Evolutionary conservation across 768 basidiomycete species (phyloP).

Genomic region (Hygrocybe coccinea): DNA sequence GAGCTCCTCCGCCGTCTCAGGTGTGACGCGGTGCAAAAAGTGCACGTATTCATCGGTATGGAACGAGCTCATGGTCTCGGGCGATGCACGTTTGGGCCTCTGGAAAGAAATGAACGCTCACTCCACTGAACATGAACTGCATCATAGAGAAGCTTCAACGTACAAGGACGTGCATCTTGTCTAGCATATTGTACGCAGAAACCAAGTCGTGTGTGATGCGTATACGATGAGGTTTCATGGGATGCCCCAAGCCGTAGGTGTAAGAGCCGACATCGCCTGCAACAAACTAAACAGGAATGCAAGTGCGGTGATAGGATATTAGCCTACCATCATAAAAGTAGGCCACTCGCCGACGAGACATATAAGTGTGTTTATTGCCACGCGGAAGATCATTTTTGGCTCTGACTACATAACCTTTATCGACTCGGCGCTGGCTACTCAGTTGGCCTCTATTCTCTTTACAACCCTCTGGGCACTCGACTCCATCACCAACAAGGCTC

Average conservation of each 20-base stretch:
- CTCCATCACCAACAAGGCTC: no score
- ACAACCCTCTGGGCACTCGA: no score
- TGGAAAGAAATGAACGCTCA: constrained; percentile 25
- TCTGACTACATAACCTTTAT: no score
- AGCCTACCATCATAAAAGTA: constrained; percentile 77
- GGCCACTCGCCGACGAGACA: constrained; percentile 71
- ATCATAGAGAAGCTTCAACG: constrained; percentile 23
- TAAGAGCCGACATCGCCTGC: constrained; percentile 66
- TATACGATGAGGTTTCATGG: constrained; percentile 96
- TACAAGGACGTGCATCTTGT: constrained; percentile 89
- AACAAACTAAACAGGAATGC: constrained; percentile 2
- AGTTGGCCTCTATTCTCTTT: no score
- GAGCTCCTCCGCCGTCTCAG: constrained; percentile 84
- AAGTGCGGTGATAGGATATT: not conserved
- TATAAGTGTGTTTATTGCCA: no score
- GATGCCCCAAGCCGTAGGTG: constrained; percentile 83
- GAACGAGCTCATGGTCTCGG: constrained; percentile 83
- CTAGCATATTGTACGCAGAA: constrained; percentile 86
- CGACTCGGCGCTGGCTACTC: no score
- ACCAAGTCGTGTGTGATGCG: constrained; percentile 90
- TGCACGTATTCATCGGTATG: constrained; percentile 99
- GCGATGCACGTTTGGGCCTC: constrained; percentile 66
- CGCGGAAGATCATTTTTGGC: no score
- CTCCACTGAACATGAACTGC: not conserved
- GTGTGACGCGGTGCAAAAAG: constrained; percentile 81